Evolutionary conservation across 441 rosid genomes (phyloP).

Genomic region (Theobroma grandiflorum): DNA sequence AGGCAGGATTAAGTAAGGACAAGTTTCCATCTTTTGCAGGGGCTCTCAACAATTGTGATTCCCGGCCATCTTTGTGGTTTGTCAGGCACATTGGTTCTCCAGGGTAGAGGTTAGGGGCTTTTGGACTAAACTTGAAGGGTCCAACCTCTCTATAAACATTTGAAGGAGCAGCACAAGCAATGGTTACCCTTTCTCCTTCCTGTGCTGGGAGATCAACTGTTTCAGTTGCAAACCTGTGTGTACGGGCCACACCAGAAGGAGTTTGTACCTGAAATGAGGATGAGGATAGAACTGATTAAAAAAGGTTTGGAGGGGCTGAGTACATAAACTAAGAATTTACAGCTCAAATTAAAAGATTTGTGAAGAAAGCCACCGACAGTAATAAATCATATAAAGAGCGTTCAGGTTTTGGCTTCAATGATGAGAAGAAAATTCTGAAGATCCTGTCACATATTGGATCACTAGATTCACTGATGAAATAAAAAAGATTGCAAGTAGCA

Average conservation of each 20-base stretch:
- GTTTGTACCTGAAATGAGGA: conserved; percentile 66
- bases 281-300: conserved; percentile 11
- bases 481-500: background rate
- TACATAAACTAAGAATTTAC: background rate
- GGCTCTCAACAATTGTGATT: conserved; percentile 71
- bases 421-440: conserved; percentile 3
- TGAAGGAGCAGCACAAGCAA: conserved; percentile 88
- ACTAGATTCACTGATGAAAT: background rate
- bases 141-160: conserved; percentile 78
- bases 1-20: conserved; percentile 64
- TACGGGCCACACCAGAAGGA: conserved; percentile 88
- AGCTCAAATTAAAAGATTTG: background rate
- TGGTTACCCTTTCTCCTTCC: conserved; percentile 92
- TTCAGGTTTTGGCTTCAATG: background rate
- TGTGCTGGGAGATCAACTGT: conserved; percentile 92
- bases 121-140: conserved; percentile 81
- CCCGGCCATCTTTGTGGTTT: conserved; percentile 80
- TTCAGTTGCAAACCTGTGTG: conserved; percentile 92
- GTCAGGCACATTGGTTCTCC: conserved; percentile 94
- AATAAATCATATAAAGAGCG: background rate
- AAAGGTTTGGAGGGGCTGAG: background rate
- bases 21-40: conserved; percentile 72
- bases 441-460: too few species aligned
- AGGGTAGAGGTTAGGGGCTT: conserved; percentile 73
- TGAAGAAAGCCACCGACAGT: background rate